Evolutionary conservation across 352 stramenopile genomes (phyloP).

Genomic region (Pythium monospermum): DNA sequence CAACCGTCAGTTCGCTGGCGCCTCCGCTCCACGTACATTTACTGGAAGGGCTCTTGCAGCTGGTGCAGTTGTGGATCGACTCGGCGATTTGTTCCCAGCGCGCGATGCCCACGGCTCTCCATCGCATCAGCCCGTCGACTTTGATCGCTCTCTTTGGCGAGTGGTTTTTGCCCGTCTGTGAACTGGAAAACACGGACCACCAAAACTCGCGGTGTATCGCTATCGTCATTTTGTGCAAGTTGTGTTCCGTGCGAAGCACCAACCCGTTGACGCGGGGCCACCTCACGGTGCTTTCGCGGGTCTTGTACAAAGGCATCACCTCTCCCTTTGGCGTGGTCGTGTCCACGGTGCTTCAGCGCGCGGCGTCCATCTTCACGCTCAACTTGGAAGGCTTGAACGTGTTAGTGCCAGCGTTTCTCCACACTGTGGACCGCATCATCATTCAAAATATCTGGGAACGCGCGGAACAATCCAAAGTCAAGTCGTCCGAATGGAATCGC

Average conservation of each 20-base stretch:
- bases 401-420: slow-evolving; percentile 74
- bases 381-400: slow-evolving; percentile 76
- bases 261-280: slow-evolving; percentile 61
- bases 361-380: slow-evolving; percentile 68
- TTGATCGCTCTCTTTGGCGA: slow-evolving; percentile 81
- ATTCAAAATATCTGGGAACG: slow-evolving; percentile 74
- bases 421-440: slow-evolving; percentile 80
- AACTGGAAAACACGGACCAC: slow-evolving; percentile 59
- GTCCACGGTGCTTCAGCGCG: slow-evolving; percentile 74
- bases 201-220: slow-evolving; percentile 74
- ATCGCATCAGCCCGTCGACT: slow-evolving; percentile 76
- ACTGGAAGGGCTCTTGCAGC: slow-evolving; percentile 68
- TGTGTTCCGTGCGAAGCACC: slow-evolving; percentile 64
- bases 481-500: slow-evolving; percentile 76
- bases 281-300: slow-evolving; percentile 50
- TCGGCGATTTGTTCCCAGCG: slow-evolving; percentile 65
- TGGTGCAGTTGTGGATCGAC: slow-evolving; percentile 79
- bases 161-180: slow-evolving; percentile 83
- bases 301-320: slow-evolving; percentile 77
- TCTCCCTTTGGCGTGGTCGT: slow-evolving; percentile 69
- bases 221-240: slow-evolving; percentile 73
- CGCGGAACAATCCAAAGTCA: slow-evolving; percentile 60
- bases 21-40: slow-evolving; percentile 65
- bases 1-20: slow-evolving; percentile 55
- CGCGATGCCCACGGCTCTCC: slow-evolving; percentile 43